Base-by-base conservation (phyloP, 495 filamentous ascomycete genomes). In the Hypoxylon perforatum region DNA sequence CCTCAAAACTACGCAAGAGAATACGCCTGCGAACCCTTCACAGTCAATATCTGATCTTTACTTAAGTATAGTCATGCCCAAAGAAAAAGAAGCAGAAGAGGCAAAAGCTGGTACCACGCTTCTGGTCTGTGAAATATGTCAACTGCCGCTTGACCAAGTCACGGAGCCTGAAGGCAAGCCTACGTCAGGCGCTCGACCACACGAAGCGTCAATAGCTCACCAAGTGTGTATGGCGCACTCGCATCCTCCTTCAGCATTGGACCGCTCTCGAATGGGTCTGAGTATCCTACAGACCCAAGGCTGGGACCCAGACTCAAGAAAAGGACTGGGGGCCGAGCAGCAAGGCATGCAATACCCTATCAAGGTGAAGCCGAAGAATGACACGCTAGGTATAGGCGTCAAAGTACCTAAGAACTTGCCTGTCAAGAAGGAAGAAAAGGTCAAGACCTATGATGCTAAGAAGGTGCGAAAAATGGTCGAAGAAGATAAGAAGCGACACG, bases 231-330 rank as follows among this genome's bases (percentile, higher is more conserved):
- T 97, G 1, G 69, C 83, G 14, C 92, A 97, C 70, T 93, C 92
- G 0, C 87, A 93, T 67, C 92, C 93, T 0, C 94, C 94, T 1
- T 96, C 93, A 0, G 85, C 90, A 56, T 77, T 97, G 1, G 90
- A 96, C 74, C 89, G 94, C n/a, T 83, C 82, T 2, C 85, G 91
- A 35, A 86, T 87, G 75, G 94, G 94, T 0, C 81, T 98, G 7
- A 82, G 84, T 55, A 88, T 91, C 49, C 86, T 98, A 2, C 83
- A 88, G 28, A 82, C 87, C 1, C 88, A 92, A 64, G 94, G 94
- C 36, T 98, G 92, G 91, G 91, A 97, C 73, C 93, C 91, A 0
- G 93, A 98, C 76, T 83, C 86, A 35, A 78, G 92, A 19, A 69
- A 78, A 5, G 94, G 94, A 0, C 82, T 98, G 0, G 94, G 94